Conservation (phyloP, 805 yeast species). For the Saccharomyces eubayanus region DNA sequence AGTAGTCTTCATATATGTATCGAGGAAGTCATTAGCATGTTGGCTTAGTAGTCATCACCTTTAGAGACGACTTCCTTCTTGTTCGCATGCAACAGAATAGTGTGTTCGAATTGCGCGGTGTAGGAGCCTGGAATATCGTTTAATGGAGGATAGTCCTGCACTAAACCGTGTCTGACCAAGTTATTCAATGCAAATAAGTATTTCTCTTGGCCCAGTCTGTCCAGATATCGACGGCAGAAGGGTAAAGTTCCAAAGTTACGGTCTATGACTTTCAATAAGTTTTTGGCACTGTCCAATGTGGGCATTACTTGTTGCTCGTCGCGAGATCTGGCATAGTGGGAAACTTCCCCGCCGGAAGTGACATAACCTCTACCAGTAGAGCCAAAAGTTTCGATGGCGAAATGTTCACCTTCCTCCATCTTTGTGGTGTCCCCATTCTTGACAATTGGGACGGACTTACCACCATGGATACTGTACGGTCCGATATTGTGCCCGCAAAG, state of each 20-base stretch:
- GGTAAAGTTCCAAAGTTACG: conserved; percentile 88
- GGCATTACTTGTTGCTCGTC: conserved; percentile 31
- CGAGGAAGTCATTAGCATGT: not conserved
- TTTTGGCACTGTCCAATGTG: conserved; percentile 57
- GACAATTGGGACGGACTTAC: conserved; percentile 94
- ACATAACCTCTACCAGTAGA: conserved; percentile 94
- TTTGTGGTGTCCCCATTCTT: conserved; percentile 88
- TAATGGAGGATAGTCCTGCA: conserved; percentile 90
- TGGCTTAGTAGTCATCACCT: conserved; percentile 76
- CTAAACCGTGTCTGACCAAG: conserved; percentile 77
- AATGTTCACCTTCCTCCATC: conserved; percentile 98
- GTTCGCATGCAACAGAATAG: conserved; percentile 81
- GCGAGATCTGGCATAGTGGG: conserved; percentile 73
- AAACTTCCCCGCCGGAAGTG: conserved; percentile 78
- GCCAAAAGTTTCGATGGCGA: conserved; percentile 97
- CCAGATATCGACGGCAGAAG: conserved; percentile 92
- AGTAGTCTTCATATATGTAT: not conserved
- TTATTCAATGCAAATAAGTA: conserved; percentile 80
- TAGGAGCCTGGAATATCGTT: conserved; percentile 75
- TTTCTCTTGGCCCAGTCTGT: conserved; percentile 84
- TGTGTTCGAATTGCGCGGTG: conserved; percentile 96
- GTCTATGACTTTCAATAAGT: conserved; percentile 61
- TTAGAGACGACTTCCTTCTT: conserved; percentile 89
- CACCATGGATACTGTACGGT: conserved; percentile 81
- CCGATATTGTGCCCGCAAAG: conserved; percentile 90